Percentiles rank a stretch among this genome's conserved stretches.
Evolutionary conservation across 202 grass and related monocot species (phyloP).

Genomic region (Panicum hallii): DNA sequence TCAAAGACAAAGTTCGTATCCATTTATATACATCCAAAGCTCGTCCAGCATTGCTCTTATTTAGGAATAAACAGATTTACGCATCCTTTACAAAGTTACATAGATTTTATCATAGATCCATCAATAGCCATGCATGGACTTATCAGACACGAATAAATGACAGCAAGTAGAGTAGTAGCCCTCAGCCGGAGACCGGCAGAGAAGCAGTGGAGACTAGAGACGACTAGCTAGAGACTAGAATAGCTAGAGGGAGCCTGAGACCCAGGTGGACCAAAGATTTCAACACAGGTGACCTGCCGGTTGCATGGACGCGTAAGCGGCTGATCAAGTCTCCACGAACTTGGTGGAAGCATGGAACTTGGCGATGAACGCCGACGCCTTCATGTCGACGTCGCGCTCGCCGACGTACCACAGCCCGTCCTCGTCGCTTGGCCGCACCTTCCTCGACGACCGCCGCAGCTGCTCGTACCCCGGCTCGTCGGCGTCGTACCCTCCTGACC

Average conservation of each 20-base stretch:
- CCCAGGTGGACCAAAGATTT: slow-evolving; percentile 5
- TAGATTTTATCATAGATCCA: background rate
- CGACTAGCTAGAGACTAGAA: background rate
- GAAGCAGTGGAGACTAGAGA: background rate
- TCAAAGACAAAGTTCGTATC: background rate
- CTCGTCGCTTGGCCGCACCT: slow-evolving; percentile 80
- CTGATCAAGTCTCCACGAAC: slow-evolving; percentile 31
- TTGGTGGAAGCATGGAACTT: slow-evolving; percentile 50
- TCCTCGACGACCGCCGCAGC: slow-evolving; percentile 46
- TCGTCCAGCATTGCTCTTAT: slow-evolving; percentile 27
- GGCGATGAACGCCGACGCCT: slow-evolving; percentile 71
- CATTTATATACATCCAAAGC: background rate
- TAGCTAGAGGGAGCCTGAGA: background rate
- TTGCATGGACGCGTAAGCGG: background rate
- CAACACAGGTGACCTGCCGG: background rate
- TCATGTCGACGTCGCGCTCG: slow-evolving; percentile 73
- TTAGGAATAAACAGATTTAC: slow-evolving; percentile 15
- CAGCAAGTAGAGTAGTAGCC: slow-evolving; percentile 13
- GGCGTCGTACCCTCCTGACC: slow-evolving; percentile 48
- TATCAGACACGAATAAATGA: slow-evolving; percentile 28
- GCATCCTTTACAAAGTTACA: slow-evolving; percentile 26
- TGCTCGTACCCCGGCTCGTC: slow-evolving; percentile 54
- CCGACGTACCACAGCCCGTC: slow-evolving; percentile 65
- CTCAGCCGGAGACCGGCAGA: background rate
- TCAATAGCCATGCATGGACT: background rate